Evolutionary conservation across 2,329 filamentous ascomycete genomes (phyloP).

Genomic region (Cordyceps farinosa): DNA sequence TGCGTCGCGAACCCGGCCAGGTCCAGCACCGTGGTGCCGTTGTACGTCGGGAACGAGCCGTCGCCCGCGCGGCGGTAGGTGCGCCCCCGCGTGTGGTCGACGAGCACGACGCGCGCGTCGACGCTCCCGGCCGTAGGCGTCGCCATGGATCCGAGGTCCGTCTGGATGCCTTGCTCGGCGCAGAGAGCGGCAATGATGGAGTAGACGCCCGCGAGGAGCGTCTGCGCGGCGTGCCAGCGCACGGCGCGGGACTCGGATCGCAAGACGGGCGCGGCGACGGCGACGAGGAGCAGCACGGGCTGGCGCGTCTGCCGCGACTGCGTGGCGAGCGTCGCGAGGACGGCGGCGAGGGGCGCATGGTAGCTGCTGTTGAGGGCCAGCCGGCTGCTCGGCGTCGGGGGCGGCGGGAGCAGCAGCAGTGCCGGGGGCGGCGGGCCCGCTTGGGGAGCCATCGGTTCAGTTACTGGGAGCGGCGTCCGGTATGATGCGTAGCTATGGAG

Average conservation of each 20-base stretch:
- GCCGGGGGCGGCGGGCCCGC: conserved; percentile 25
- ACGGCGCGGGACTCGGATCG: conserved; percentile 25
- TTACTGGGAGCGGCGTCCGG: background rate
- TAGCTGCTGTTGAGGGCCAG: conserved; percentile 57
- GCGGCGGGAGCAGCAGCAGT: conserved; percentile 61
- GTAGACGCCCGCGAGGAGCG: conserved; percentile 74
- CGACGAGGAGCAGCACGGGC: conserved; percentile 46
- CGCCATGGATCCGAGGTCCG: conserved; percentile 40
- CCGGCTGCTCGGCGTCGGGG: conserved; percentile 55
- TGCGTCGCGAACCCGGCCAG: conserved; percentile 50
- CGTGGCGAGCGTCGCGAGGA: conserved; percentile 47
- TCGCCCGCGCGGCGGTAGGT: conserved; percentile 32
- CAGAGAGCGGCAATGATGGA: conserved; percentile 71
- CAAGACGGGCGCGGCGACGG: conserved; percentile 61
- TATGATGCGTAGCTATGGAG: background rate
- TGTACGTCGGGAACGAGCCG: conserved; percentile 36
- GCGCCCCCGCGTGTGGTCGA: conserved; percentile 54
- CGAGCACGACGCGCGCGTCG: conserved; percentile 69
- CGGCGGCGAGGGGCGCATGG: conserved; percentile 52
- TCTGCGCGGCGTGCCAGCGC: conserved; percentile 66
- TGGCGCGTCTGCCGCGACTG: conserved; percentile 30
- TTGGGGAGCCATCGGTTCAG: background rate
- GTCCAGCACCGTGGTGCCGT: conserved; percentile 46
- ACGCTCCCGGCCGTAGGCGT: conserved; percentile 59
- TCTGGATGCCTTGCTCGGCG: conserved; percentile 57